Evolutionary conservation across 192 early-diverging fungal species (phyloP).

Genomic region (Coemansia sp.): DNA sequence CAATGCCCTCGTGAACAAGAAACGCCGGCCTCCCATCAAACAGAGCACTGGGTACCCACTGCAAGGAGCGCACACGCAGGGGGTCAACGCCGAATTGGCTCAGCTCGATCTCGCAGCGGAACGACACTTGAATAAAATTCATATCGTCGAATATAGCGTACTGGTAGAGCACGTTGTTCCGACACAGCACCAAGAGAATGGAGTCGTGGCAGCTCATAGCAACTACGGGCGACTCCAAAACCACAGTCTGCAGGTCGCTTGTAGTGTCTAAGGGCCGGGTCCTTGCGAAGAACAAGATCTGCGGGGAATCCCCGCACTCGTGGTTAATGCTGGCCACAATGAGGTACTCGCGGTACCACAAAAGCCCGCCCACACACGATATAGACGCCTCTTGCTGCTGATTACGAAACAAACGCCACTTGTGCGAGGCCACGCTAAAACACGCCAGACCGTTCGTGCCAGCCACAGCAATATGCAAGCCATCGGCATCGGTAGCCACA

Average conservation of each 20-base stretch:
- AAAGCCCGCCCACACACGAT: slow-evolving; percentile 32
- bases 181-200: slow-evolving; percentile 26
- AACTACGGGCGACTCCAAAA: slow-evolving; percentile 17
- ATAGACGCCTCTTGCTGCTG: slow-evolving; percentile 57
- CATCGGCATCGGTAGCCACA: slow-evolving; percentile 65
- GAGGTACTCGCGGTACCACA: slow-evolving; percentile 44
- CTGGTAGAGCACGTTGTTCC: slow-evolving; percentile 17
- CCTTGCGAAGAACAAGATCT: slow-evolving; percentile 35
- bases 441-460: slow-evolving; percentile 81
- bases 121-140: slow-evolving; percentile 20
- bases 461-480: slow-evolving; percentile 78
- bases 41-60: slow-evolving; percentile 49
- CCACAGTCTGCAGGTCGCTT: slow-evolving; percentile 16
- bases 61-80: slow-evolving; percentile 39
- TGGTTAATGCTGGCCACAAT: slow-evolving; percentile 32
- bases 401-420: slow-evolving; percentile 92
- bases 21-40: slow-evolving; percentile 29
- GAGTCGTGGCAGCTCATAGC: slow-evolving; percentile 35
- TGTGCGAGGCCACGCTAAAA: slow-evolving; percentile 64
- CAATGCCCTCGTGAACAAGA: slow-evolving; percentile 42
- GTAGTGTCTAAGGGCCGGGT: slow-evolving; percentile 27
- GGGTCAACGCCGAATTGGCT: slow-evolving; percentile 1
- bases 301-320: slow-evolving; percentile 10
- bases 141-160: slow-evolving; percentile 34
- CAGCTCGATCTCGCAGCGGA: slow-evolving; percentile 20